Conservation (phyloP, 306 rosid genomes). For the Pterocarpus santalinus region DNA sequence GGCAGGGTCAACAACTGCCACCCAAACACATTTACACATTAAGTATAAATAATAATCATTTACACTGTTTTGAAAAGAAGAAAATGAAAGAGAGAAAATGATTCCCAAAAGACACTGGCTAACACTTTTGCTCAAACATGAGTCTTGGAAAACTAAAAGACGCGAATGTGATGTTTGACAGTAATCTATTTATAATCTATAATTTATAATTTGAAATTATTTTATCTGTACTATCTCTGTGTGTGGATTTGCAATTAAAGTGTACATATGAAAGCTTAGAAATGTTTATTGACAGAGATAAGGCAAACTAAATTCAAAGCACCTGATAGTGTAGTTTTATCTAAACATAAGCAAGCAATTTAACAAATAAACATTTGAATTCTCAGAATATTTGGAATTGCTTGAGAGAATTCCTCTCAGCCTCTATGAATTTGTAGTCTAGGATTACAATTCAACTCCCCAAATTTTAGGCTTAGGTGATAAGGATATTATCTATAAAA, state of each 20-base stretch:
- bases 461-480: background rate
- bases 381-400: background rate
- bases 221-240: constrained; percentile 38
- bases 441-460: background rate
- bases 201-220: constrained; percentile 28
- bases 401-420: background rate
- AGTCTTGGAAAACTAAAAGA: constrained; percentile 31
- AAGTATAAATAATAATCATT: constrained; percentile 6
- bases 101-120: constrained; percentile 13
- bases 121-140: constrained; percentile 16
- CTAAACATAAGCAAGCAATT: constrained; percentile 33
- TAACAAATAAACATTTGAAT: constrained; percentile 8
- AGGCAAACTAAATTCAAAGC: constrained; percentile 29
- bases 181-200: constrained; percentile 4
- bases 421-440: background rate
- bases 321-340: background rate
- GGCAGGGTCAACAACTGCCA: constrained; percentile 21
- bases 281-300: constrained; percentile 30
- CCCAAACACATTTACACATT: constrained; percentile 15
- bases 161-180: constrained; percentile 14
- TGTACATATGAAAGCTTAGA: constrained; percentile 16
- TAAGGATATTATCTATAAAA: background rate
- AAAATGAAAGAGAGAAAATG: background rate
- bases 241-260: constrained; percentile 32
- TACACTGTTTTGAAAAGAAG: constrained; percentile 8